These are phyloP conservation scores for Pneumocystis sp. DNA, from an alignment of 1,139 yeast species.

Conservation along the genomic window DNA sequence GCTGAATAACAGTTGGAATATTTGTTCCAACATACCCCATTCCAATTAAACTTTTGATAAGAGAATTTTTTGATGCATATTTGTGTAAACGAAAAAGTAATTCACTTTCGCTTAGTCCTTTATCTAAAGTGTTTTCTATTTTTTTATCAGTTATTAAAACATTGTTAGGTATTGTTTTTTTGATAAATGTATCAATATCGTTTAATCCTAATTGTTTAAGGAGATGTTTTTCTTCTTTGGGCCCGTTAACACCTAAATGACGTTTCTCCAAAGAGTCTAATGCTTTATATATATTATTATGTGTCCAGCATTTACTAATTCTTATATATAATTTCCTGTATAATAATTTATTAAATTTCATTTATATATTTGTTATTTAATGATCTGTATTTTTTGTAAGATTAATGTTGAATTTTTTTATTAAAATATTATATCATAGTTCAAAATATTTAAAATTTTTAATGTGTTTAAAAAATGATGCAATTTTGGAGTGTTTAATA, in stretches of 20 bases:
- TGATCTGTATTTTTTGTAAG: not conserved
- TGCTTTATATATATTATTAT: not conserved
- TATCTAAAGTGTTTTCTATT: not conserved
- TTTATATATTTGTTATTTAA: not conserved
- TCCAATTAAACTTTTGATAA: conserved; percentile 65
- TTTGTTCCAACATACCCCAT: conserved; percentile 87
- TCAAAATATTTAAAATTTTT: too few species aligned
- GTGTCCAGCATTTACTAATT: not conserved
- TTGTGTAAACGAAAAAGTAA: conserved; percentile 53
- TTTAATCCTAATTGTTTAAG: conserved; percentile 47
- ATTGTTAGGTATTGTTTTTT: conserved; percentile 61
- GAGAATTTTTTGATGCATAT: conserved; percentile 62
- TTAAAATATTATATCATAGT: too few species aligned
- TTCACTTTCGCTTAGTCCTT: conserved; percentile 67
- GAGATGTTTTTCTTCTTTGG: not conserved
- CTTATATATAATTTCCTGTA: not conserved
- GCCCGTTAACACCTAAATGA: not conserved
- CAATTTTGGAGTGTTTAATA: too few species aligned
- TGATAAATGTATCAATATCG: conserved; percentile 55
- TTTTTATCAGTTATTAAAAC: conserved; percentile 37
- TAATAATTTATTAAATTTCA: not conserved
- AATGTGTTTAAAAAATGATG: too few species aligned
- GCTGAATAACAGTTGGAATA: conserved; percentile 82
- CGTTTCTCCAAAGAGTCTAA: not conserved
- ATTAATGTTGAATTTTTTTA: too few species aligned